These are phyloP conservation scores for Xylaria venustula DNA, from an alignment of 495 filamentous ascomycete species.

Conservation along the genomic window DNA sequence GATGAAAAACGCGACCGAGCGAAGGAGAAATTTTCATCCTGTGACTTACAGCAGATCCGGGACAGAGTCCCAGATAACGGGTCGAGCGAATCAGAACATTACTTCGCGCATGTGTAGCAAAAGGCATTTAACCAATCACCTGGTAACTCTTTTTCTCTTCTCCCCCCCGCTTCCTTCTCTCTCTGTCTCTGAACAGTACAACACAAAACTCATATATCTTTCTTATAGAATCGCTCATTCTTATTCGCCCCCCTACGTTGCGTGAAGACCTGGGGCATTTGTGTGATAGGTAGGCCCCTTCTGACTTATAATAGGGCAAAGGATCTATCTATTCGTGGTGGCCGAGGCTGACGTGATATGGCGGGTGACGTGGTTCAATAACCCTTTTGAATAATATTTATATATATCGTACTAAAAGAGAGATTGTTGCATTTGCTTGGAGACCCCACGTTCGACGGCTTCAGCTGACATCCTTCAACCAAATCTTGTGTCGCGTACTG, in stretches of 20 bases:
- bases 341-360: slow-evolving; percentile 1
- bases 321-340: background rate
- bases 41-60: slow-evolving; percentile 10
- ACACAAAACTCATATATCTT: no score
- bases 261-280: background rate
- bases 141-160: no score
- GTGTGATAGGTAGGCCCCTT: no score
- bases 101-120: no score
- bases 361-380: background rate
- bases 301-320: background rate
- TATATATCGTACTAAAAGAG: background rate
- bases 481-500: slow-evolving; percentile 15
- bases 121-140: no score
- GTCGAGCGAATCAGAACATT: no score
- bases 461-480: slow-evolving; percentile 10
- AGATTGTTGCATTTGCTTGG: slow-evolving; percentile 5
- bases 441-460: slow-evolving; percentile 14
- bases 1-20: background rate
- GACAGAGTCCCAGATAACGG: background rate
- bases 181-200: no score
- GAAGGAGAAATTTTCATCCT: background rate
- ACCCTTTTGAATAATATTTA: no score
- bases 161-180: no score
- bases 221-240: no score
- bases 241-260: no score